A percentile compares a stretch with the other conserved stretches of the same genome.
Evolutionary conservation across 139 green algal genomes (phyloP).

Genomic region (Tetratostichococcus sp.): DNA sequence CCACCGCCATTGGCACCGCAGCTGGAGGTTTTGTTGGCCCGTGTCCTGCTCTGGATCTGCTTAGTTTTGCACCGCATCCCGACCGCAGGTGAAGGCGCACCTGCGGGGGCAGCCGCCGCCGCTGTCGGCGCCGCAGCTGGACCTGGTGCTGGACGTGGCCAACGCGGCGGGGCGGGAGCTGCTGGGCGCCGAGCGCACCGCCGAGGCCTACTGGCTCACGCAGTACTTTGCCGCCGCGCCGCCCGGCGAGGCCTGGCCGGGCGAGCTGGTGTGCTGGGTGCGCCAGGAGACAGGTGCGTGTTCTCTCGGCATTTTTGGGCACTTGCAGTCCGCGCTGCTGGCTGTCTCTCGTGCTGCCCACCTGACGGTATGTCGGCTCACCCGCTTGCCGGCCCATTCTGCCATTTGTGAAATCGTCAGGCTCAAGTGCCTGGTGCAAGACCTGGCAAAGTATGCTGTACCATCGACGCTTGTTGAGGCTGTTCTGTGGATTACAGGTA

Average conservation of each 20-base stretch:
- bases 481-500: slow-evolving; percentile 7
- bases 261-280: slow-evolving; percentile 57
- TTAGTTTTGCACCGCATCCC: no score
- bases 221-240: slow-evolving; percentile 47
- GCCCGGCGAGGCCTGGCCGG: slow-evolving; percentile 23
- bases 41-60: no score
- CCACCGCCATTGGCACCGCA: neutral
- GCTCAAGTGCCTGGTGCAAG: no score
- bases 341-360: no score
- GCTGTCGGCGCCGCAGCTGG: slow-evolving; percentile 31
- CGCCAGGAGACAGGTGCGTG: slow-evolving; percentile 34
- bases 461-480: no score
- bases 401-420: no score
- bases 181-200: slow-evolving; percentile 39
- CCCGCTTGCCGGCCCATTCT: no score
- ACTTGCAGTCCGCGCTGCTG: no score
- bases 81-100: slow-evolving; percentile 18
- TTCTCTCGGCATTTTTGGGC: no score
- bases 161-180: slow-evolving; percentile 22
- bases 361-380: no score
- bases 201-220: slow-evolving; percentile 54
- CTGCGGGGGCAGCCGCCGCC: slow-evolving; percentile 36
- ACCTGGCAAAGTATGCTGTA: no score
- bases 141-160: slow-evolving; percentile 9
- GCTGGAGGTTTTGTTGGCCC: no score